Conservation (phyloP, 163 green algal genomes). For the Scenedesmus sp. region DNA sequence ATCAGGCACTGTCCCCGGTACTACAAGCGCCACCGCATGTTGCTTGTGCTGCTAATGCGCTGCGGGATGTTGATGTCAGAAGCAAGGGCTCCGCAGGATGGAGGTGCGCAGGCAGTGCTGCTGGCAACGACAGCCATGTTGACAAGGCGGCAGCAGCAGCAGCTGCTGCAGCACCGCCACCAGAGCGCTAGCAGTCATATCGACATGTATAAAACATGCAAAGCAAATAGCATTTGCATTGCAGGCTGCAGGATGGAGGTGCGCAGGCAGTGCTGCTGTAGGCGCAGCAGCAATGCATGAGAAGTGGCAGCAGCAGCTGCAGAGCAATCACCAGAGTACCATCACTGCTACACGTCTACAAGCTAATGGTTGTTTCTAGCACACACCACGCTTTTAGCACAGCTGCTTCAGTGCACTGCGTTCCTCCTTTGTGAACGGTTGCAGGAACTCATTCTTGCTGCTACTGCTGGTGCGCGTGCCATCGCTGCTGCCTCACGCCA, state of each 20-base stretch:
- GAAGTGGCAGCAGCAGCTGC: not conserved
- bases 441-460: not conserved
- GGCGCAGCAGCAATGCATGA: no score
- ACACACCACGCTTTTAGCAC: no score
- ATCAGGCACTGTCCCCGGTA: not conserved
- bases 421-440: not conserved
- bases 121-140: no score
- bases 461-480: not conserved
- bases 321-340: no score
- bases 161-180: not conserved
- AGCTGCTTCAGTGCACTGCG: not conserved
- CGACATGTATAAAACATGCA: no score
- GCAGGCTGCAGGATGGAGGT: no score
- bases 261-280: no score
- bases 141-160: not conserved
- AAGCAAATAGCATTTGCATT: no score
- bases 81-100: not conserved
- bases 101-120: not conserved
- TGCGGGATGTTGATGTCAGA: not conserved
- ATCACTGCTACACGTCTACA: no score
- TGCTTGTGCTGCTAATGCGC: not conserved
- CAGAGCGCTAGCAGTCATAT: no score
- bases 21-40: not conserved
- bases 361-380: no score
- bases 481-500: not conserved